A percentile compares a stretch with the other conserved stretches of the same genome.
Conservation (phyloP, 768 basidiomycete genomes). For the Hirschioporus abietinus region DNA sequence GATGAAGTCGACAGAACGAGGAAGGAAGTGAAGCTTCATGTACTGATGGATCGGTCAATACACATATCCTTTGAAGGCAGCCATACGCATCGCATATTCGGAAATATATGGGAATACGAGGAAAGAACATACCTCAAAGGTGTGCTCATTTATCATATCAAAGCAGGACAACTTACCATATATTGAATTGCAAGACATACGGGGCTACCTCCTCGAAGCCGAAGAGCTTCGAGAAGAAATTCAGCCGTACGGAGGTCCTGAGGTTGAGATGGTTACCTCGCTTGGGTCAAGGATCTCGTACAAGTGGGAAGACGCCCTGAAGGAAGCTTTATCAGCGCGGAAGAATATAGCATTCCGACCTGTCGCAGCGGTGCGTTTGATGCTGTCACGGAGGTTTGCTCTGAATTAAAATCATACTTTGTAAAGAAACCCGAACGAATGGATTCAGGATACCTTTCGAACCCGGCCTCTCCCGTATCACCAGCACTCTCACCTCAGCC, state of each 20-base stretch:
- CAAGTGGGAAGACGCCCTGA: not conserved
- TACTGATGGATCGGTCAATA: not conserved
- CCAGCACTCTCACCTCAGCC: not conserved
- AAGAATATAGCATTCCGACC: not conserved
- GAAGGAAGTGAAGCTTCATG: not conserved
- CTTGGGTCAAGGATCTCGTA: not conserved
- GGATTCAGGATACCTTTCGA: not conserved
- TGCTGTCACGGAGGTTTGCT: not conserved
- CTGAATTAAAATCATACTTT: not conserved
- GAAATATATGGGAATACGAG: not conserved
- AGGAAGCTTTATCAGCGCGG: not conserved
- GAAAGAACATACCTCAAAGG: not conserved
- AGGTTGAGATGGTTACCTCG: not conserved
- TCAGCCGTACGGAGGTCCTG: not conserved
- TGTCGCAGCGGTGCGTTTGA: not conserved
- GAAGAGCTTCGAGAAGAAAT: not conserved
- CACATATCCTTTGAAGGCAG: not conserved
- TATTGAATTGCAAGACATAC: not conserved
- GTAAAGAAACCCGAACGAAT: not conserved
- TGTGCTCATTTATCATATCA: not conserved
- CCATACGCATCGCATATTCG: not conserved
- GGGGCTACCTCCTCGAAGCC: not conserved
- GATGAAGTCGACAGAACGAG: not conserved
- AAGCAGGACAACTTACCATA: not conserved
- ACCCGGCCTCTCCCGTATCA: not conserved